Base-by-base conservation (phyloP, 2,329 filamentous ascomycete genomes). In the Microdochium bolleyi region DNA sequence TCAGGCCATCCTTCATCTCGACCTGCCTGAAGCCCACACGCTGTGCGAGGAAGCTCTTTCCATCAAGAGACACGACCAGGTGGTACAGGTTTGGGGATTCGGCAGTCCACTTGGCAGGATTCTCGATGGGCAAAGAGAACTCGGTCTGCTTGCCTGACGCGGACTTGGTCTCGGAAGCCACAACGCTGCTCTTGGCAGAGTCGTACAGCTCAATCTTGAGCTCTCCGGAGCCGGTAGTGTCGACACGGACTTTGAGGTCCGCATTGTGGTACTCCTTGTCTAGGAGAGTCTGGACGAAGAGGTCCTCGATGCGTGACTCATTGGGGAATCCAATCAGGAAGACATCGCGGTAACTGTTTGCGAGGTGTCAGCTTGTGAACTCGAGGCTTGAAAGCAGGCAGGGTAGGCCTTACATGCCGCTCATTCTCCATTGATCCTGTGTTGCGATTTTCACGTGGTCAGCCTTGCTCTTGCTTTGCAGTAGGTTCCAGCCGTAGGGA, bases 401-500 rank as follows among this genome's bases (percentile, higher is more conserved):
- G 5, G 11, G 5, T 30, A 30, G 27, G 44, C 16, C 48, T 49
- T 30, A 49, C 48, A 82, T 84, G 4, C 76, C 72, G 52, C 74
- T 78, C 38, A 83, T 66, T 69, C 80, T 78, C 82, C 82, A 84
- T 66, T 84, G 80, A 58, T 84, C 78, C 63, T 77, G 9, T 16
- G 5, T 14, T 38, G 13, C 34, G 30, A 14, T 5, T 4, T 16
- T 3, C n/a, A 7, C 8, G 34, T 5, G 11, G 48, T 55, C 3
- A 54, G 50, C 48, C 50, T 44, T n/a, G 10, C 11, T 19, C 4
- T 13, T 5, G 5, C 10, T 22, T 4, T 11, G 3, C 8, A 49
- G 49, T 3, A 8, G 16, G 14, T 34, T 34, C 7, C 34, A 38
- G 7, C 5, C 16, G 38, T 19, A 13, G n/a, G 48, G 16, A 19